Percentiles rank a stretch among this genome's conserved stretches.
These are phyloP conservation scores for Metroxylon sagu DNA, from an alignment of 176 grass and related monocot genomes.

Conservation along the genomic window DNA sequence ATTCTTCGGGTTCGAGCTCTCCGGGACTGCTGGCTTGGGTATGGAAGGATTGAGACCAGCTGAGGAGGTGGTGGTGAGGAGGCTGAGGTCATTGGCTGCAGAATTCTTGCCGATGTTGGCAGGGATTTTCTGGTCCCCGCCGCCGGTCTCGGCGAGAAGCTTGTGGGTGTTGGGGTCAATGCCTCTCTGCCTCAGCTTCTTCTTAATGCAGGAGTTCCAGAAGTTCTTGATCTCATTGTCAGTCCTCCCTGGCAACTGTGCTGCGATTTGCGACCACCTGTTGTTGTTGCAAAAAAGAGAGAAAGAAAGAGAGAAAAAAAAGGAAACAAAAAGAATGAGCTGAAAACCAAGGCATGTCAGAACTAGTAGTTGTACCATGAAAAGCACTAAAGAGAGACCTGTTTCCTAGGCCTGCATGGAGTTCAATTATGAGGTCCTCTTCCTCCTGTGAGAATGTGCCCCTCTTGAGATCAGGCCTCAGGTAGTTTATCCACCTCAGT, in stretches of 20 bases:
- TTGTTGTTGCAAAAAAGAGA: neutral
- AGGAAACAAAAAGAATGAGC: too few relatives aligned
- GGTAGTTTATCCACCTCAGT: conserved; percentile 24
- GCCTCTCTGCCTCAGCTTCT: conserved; percentile 46
- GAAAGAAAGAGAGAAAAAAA: too few relatives aligned
- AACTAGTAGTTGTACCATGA: too few relatives aligned
- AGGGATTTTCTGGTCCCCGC: conserved; percentile 12
- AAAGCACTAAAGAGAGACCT: conserved; percentile 21
- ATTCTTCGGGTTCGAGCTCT: conserved; percentile 27
- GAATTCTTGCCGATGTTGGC: conserved; percentile 17
- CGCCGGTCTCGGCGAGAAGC: conserved; percentile 18
- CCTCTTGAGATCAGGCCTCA: conserved; percentile 22
- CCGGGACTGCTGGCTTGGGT: conserved; percentile 12
- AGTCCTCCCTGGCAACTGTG: conserved; percentile 53
- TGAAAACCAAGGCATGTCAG: too few relatives aligned
- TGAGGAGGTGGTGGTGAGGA: neutral
- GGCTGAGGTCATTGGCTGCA: neutral
- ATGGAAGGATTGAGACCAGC: neutral
- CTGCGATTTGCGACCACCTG: conserved; percentile 66
- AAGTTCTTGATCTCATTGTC: conserved; percentile 72
- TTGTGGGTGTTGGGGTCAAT: conserved; percentile 58
- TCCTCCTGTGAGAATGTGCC: conserved; percentile 25
- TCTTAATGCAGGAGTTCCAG: conserved; percentile 58
- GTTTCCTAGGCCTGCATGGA: conserved; percentile 44
- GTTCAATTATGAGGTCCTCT: conserved; percentile 21